phyloP scores from a whole-genome alignment of 495 filamentous ascomycete genomes.

The Penicillium riverlandense region DNA sequence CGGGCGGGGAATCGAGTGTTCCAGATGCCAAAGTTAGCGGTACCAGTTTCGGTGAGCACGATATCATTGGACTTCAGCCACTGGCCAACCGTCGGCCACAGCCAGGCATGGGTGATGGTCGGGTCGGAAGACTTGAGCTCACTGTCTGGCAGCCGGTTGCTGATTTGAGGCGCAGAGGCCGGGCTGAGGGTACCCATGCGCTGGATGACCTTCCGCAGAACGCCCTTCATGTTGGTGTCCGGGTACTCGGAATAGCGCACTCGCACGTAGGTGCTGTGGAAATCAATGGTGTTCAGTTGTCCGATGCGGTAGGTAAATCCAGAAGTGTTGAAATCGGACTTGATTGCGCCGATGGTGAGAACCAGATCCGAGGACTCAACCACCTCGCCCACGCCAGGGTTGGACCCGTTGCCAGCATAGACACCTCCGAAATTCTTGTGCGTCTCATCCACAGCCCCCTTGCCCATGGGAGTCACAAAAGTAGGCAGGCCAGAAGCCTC shows the following conservation, averaged over 20 bases:
- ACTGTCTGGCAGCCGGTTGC: conserved; percentile 50
- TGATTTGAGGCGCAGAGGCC: conserved; percentile 28
- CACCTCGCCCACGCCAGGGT: conserved; percentile 58
- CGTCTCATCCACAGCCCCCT: conserved; percentile 77
- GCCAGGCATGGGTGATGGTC: conserved; percentile 73
- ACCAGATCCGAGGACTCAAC: conserved; percentile 81
- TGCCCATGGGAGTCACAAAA: conserved; percentile 90
- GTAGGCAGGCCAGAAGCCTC: conserved; percentile 70
- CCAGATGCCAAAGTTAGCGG: conserved; percentile 84
- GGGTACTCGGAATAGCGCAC: conserved; percentile 82
- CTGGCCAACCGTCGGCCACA: conserved; percentile 76
- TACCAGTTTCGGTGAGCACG: conserved; percentile 84
- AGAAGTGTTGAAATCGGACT: conserved; percentile 86
- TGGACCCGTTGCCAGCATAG: conserved; percentile 76
- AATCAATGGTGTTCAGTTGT: conserved; percentile 78
- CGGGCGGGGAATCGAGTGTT: conserved; percentile 73
- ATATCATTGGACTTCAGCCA: conserved; percentile 73
- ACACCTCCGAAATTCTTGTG: conserved; percentile 74
- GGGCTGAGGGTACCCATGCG: conserved; percentile 50
- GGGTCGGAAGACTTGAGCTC: conserved; percentile 41
- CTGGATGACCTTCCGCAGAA: conserved; percentile 67
- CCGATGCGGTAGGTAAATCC: conserved; percentile 83
- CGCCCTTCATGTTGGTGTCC: conserved; percentile 75
- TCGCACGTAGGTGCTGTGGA: conserved; percentile 69
- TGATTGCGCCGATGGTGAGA: conserved; percentile 73